Conservation (phyloP, 441 rosid genomes). For the Jatropha podagrica region DNA sequence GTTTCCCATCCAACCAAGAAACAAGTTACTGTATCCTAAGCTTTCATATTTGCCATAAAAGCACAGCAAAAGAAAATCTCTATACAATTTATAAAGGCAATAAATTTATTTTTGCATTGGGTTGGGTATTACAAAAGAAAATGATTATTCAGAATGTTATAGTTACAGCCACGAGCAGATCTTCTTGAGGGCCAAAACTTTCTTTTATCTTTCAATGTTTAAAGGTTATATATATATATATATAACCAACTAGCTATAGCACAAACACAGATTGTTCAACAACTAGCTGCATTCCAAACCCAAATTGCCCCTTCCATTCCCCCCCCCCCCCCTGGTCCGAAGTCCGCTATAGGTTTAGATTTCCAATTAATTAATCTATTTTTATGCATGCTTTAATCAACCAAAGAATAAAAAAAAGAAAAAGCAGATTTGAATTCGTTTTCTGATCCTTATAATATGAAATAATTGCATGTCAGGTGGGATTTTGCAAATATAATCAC, state of each 20-base stretch:
- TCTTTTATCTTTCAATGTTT: too few species aligned
- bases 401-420: neutral
- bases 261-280: too few species aligned
- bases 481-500: neutral
- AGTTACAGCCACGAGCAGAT: neutral
- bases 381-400: neutral
- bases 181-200: too few species aligned
- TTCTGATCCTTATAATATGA: neutral
- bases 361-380: neutral
- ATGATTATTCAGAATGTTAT: neutral
- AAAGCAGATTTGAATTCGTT: neutral
- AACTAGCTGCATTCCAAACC: too few species aligned
- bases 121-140: conserved; percentile 1
- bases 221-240: too few species aligned
- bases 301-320: too few species aligned
- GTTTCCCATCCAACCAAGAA: neutral
- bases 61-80: neutral
- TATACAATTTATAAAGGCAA: neutral
- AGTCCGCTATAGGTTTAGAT: too few species aligned
- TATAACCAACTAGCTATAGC: too few species aligned
- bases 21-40: neutral
- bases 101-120: neutral
- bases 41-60: neutral
- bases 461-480: neutral
- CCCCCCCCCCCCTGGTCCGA: too few species aligned